phyloP scores from a whole-genome alignment of 371 early-diverging fungal species.

The Choanephora cucurbitarum region DNA sequence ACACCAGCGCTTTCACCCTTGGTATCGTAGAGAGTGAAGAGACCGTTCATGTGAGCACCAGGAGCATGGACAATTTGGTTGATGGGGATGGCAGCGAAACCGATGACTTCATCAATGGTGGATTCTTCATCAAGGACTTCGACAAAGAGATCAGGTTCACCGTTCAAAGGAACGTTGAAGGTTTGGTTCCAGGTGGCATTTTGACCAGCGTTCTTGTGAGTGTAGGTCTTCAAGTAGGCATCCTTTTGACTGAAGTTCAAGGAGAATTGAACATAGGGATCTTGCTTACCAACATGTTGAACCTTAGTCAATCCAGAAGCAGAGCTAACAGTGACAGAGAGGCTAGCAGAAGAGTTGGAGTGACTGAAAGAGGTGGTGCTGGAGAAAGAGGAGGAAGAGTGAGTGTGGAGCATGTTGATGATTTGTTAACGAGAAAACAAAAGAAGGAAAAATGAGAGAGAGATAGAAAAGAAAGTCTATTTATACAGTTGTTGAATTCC shows the following conservation, averaged over 20 bases:
- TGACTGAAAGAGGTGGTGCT: conserved; percentile 1
- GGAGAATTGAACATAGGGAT: conserved; percentile 58
- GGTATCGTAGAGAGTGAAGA: conserved; percentile 50
- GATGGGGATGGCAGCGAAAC: conserved; percentile 64
- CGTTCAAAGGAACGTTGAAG: conserved; percentile 47
- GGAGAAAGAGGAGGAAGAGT: conserved; percentile 12
- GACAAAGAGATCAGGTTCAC: conserved; percentile 54
- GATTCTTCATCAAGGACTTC: conserved; percentile 61
- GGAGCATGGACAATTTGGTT: conserved; percentile 55
- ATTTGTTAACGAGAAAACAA: not conserved
- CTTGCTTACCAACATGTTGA: conserved; percentile 60
- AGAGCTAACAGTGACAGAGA: conserved; percentile 43
- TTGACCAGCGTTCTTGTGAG: conserved; percentile 58
- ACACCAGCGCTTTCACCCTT: conserved; percentile 54
- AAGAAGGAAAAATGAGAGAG: not conserved
- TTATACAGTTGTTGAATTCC: not conserved
- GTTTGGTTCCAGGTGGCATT: conserved; percentile 60
- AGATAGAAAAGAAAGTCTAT: not conserved
- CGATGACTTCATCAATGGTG: conserved; percentile 53
- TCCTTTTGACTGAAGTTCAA: conserved; percentile 46
- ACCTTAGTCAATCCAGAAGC: conserved; percentile 44
- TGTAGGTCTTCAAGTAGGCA: conserved; percentile 56
- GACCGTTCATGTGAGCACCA: conserved; percentile 49
- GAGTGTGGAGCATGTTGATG: conserved; percentile 18
- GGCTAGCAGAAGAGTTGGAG: conserved; percentile 22